phyloP scores from a whole-genome alignment of 345 rosid species.

The Ceriops zippeliana region DNA sequence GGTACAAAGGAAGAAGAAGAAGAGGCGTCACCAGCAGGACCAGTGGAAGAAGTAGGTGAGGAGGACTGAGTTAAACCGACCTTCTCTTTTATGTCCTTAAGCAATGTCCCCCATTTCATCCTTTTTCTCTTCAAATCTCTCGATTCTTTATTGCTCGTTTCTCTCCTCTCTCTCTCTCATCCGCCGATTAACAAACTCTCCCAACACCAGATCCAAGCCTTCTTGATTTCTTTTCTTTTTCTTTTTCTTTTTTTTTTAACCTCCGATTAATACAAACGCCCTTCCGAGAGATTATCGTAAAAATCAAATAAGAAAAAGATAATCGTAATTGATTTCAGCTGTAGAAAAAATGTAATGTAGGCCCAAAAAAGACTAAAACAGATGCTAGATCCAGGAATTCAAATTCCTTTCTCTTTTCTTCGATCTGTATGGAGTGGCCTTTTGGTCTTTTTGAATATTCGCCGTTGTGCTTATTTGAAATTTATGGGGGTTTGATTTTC shows the following conservation, averaged over 20 bases:
- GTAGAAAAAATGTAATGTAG: neutral
- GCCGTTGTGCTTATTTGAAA: slow-evolving; percentile 20
- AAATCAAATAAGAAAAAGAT: slow-evolving; percentile 28
- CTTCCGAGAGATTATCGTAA: neutral
- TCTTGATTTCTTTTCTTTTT: slow-evolving; percentile 1
- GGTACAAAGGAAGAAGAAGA: slow-evolving; percentile 21
- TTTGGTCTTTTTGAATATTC: neutral
- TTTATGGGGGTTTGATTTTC: slow-evolving; percentile 3
- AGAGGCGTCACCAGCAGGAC: slow-evolving; percentile 44
- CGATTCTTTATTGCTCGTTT: slow-evolving; percentile 32
- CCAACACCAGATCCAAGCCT: slow-evolving; percentile 33
- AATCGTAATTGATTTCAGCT: slow-evolving; percentile 3
- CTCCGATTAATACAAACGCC: slow-evolving; percentile 9
- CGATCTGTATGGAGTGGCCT: neutral
- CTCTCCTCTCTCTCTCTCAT: slow-evolving; percentile 37
- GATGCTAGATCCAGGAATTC: slow-evolving; percentile 26
- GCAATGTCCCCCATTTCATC: slow-evolving; percentile 99
- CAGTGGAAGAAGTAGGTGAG: slow-evolving; percentile 25
- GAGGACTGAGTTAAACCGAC: slow-evolving; percentile 91
- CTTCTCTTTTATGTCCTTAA: slow-evolving; percentile 96
- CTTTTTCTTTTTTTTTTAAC: neutral
- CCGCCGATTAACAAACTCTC: slow-evolving; percentile 18
- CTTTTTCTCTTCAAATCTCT: slow-evolving; percentile 27
- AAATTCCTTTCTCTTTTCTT: neutral
- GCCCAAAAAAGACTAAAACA: no score